A percentile compares a stretch with the other conserved stretches of the same genome.
Conservation (phyloP, 106 monocot species). For the Platanthera zijinensis region DNA sequence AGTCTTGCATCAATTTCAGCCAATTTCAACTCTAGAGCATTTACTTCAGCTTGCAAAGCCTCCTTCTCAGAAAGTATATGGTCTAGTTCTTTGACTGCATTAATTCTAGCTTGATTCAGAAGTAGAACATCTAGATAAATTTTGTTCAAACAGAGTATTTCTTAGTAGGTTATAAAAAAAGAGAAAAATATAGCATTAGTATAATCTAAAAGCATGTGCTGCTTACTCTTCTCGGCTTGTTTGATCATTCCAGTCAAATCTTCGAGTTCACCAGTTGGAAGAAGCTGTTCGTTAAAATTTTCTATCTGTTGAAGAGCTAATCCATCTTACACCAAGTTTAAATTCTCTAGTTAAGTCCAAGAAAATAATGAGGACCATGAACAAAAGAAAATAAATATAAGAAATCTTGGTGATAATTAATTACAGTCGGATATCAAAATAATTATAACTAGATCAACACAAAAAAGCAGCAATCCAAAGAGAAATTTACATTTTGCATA, state of each 20-base stretch:
- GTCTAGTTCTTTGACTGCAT: conserved; percentile 59
- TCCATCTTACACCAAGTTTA: not conserved
- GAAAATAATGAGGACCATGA: conserved; percentile 6
- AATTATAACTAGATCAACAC: conserved; percentile 9
- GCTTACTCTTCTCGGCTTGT: conserved; percentile 70
- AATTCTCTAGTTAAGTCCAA: not conserved
- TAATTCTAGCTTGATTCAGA: conserved; percentile 75
- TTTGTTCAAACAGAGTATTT: conserved; percentile 9
- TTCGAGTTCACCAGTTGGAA: conserved; percentile 28
- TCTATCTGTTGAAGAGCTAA: conserved; percentile 22
- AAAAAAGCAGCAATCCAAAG: not conserved
- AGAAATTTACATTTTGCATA: not conserved
- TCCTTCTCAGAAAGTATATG: conserved; percentile 71
- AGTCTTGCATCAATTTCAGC: conserved; percentile 41
- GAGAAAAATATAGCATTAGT: conserved; percentile 1
- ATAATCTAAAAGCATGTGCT: conserved; percentile 3
- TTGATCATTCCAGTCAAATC: conserved; percentile 68
- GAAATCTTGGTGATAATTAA: not conserved
- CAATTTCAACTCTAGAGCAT: conserved; percentile 53
- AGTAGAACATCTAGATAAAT: conserved; percentile 62
- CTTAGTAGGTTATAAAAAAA: not conserved
- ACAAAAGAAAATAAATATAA: not conserved
- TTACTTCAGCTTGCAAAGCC: conserved; percentile 54
- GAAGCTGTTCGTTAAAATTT: conserved; percentile 19
- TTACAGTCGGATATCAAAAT: not conserved